Percentiles rank a stretch among this genome's conserved stretches.
Conservation (phyloP, 129 eudicot species). For the Tagetes erecta region DNA sequence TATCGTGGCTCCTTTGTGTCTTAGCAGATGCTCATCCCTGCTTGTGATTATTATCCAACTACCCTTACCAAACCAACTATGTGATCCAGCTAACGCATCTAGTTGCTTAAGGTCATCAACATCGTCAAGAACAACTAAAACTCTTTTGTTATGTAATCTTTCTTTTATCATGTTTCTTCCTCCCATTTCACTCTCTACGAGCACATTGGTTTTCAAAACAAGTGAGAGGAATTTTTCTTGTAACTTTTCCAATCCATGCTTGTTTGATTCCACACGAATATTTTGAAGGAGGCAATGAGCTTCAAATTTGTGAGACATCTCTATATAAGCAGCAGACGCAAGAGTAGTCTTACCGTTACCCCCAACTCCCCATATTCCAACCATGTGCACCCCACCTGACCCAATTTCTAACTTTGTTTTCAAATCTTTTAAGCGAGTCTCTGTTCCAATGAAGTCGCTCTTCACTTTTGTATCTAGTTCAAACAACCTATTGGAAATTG, state of each 20-base stretch:
- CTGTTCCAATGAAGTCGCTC: not conserved
- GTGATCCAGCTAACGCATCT: not conserved
- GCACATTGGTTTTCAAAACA: not conserved
- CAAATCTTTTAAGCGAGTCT: not conserved
- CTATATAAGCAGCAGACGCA: not conserved
- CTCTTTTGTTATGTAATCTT: not conserved
- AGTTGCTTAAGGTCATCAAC: not conserved
- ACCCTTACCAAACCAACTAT: not conserved
- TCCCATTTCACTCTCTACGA: not conserved
- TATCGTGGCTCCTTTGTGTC: not conserved
- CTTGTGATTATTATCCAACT: not conserved
- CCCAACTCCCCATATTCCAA: slow-evolving; percentile 19
- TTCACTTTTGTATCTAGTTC: not conserved
- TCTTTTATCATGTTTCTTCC: not conserved
- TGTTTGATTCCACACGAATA: not conserved
- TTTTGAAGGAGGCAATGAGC: not conserved
- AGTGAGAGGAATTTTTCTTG: not conserved
- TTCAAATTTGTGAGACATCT: not conserved
- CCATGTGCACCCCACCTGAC: not conserved
- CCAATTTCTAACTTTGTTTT: not conserved
- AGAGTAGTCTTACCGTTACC: slow-evolving; percentile 11
- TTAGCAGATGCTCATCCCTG: not conserved
- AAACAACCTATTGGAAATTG: not conserved
- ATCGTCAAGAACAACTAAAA: slow-evolving; percentile 13
- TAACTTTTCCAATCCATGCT: not conserved